Base-by-base conservation (phyloP, 2,329 filamentous ascomycete species). In the Xylaria sp. region DNA sequence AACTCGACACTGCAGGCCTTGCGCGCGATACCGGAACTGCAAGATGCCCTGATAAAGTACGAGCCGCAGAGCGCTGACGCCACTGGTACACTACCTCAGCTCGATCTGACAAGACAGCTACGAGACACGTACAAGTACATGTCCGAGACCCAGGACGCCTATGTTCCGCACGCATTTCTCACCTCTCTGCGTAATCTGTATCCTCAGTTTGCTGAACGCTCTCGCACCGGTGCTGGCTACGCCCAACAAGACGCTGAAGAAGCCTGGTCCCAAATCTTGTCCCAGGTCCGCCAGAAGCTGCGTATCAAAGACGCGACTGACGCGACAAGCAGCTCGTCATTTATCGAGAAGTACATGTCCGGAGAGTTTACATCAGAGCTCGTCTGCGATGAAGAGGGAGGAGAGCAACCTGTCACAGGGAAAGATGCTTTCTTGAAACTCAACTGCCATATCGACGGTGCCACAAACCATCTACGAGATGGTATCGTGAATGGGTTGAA, bases 211-310 rank as follows among this genome's bases (percentile, higher is more conserved):
- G 94, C 93, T 12, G 94, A 99, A 81, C 91, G 89, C 76, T 89
- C 93, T 63, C 94, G 93, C 78, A 90, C 91, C 36, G 92, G 93
- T 25, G 86, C 91, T 66, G 94, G 93, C 7, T 98, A 91, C 77
- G 94, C 96, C n/a, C 96, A 99, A 81, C 96, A 99, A 81, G 96
- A 99, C 82, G 96, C 96, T 0, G 96, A 99, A 80, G 96, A 99
- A 80, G 96, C 95, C 55, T 99, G 95, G 94, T 96, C 95, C 23
- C 95, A 98, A 78, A 97, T 99, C 69, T 83, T 99, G 6, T 89
- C 91, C 52, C 92, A 95, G 76, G 83, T 99, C 43, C 89, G 91
- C 70, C 88, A 92, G 75, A 95, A 93, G 77, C 82, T 98, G 59
- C 90, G 89, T 77, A 81, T 92, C 71, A 89, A 88, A 74, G 70